phyloP scores from a whole-genome alignment of 106 monocot genomes.

The Acorus calamus region DNA sequence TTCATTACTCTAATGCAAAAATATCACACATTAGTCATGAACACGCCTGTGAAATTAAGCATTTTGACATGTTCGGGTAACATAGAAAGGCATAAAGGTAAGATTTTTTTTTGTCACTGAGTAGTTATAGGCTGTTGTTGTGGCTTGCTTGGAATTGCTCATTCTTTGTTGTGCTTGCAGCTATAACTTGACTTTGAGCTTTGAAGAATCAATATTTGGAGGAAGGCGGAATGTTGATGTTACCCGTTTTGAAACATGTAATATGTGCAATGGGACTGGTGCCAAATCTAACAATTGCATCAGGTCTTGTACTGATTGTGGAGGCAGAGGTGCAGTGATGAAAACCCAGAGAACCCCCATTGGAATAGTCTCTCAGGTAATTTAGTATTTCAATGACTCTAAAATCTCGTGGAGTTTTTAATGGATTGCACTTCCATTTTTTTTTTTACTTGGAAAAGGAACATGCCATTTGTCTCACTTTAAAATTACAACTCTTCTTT shows the following conservation, averaged over 20 bases:
- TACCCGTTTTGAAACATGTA: slow-evolving; percentile 56
- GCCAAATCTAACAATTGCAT: slow-evolving; percentile 66
- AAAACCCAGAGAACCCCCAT: slow-evolving; percentile 80
- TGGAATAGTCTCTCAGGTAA: slow-evolving; percentile 92
- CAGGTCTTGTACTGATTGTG: slow-evolving; percentile 63
- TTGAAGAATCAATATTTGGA: slow-evolving; percentile 88
- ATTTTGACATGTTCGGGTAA: too few species aligned
- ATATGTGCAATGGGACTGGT: slow-evolving; percentile 66
- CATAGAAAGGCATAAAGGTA: background rate
- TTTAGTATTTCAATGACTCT: background rate
- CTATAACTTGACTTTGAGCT: slow-evolving; percentile 67
- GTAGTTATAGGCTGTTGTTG: background rate
- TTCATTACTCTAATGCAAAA: too few species aligned
- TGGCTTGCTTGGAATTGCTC: background rate
- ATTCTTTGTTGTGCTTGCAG: slow-evolving; percentile 27
- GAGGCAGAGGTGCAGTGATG: slow-evolving; percentile 69
- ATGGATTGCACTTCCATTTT: background rate
- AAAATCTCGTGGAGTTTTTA: background rate
- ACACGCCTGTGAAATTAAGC: too few species aligned
- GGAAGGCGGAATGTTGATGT: slow-evolving; percentile 40
- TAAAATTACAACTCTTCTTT: too few species aligned
- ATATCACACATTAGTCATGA: too few species aligned
- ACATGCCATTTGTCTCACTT: too few species aligned
- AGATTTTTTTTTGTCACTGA: background rate
- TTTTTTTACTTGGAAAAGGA: background rate